Percentiles rank a stretch among this genome's conserved stretches.
Evolutionary conservation across 2,329 filamentous ascomycete species (phyloP).

Genomic region (Claviceps purpurea): DNA sequence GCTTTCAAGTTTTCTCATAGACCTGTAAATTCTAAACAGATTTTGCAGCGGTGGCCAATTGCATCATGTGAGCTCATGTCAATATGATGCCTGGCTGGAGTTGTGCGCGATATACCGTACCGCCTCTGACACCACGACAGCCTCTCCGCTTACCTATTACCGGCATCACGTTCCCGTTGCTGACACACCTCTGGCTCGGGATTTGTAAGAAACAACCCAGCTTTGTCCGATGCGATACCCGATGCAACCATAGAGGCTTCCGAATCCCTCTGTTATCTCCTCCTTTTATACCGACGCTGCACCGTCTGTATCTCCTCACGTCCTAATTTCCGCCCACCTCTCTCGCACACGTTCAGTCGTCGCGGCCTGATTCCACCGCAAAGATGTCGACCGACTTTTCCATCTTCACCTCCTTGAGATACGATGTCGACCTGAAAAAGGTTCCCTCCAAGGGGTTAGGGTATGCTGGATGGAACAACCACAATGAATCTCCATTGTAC

Average conservation of each 20-base stretch:
- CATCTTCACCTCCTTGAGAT: constrained; percentile 60
- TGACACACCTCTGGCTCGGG: no score
- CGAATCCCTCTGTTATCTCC: no score
- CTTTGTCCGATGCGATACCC: no score
- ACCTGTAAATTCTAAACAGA: no score
- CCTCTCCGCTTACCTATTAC: background rate
- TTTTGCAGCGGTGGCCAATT: no score
- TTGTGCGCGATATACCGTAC: background rate
- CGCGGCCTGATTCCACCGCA: background rate
- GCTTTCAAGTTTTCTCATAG: no score
- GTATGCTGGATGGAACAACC: constrained; percentile 39
- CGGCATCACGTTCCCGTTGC: background rate
- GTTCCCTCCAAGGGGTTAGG: constrained; percentile 24
- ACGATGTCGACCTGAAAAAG: constrained; percentile 44
- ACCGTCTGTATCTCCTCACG: no score
- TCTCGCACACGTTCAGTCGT: background rate
- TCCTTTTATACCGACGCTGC: no score
- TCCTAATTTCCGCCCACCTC: no score
- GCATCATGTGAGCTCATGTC: constrained; percentile 5
- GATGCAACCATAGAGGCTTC: no score
- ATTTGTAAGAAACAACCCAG: no score
- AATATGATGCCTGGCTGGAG: background rate
- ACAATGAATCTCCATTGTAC: constrained; percentile 51
- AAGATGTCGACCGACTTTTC: constrained; percentile 35
- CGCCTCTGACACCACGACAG: background rate